These are phyloP conservation scores for Gillenia trifoliata DNA, from an alignment of 306 rosid genomes.

Conservation along the genomic window DNA sequence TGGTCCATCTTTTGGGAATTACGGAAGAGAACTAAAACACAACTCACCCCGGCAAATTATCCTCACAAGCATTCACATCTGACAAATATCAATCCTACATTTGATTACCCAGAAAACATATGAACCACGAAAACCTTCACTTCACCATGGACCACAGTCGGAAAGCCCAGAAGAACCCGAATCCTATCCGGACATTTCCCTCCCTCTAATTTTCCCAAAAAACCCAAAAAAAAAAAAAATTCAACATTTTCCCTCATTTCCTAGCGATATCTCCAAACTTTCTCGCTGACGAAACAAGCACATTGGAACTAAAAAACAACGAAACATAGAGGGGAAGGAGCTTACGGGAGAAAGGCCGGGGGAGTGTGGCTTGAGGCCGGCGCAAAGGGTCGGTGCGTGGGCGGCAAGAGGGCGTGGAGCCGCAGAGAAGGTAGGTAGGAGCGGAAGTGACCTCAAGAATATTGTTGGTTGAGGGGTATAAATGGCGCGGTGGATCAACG, in stretches of 20 bases:
- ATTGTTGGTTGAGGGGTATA: too few relatives aligned
- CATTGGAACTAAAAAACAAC: too few relatives aligned
- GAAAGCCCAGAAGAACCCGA: background rate
- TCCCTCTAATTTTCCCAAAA: background rate
- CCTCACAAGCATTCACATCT: background rate
- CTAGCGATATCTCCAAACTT: background rate
- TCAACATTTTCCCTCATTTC: background rate
- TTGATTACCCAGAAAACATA: background rate
- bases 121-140: background rate
- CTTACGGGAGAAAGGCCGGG: slow-evolving; percentile 46
- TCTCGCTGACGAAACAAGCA: background rate
- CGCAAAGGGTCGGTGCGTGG: background rate
- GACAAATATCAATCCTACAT: background rate
- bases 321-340: background rate
- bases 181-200: background rate
- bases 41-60: background rate
- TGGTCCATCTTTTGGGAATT: background rate
- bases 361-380: slow-evolving; percentile 12
- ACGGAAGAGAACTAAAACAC: background rate
- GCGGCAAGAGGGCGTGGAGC: too few relatives aligned
- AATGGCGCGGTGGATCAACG: too few relatives aligned
- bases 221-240: background rate
- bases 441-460: slow-evolving; percentile 8
- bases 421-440: slow-evolving; percentile 3
- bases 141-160: background rate